These are phyloP conservation scores for Lotmaria passim DNA, from an alignment of 208 protist species.

Conservation along the genomic window DNA sequence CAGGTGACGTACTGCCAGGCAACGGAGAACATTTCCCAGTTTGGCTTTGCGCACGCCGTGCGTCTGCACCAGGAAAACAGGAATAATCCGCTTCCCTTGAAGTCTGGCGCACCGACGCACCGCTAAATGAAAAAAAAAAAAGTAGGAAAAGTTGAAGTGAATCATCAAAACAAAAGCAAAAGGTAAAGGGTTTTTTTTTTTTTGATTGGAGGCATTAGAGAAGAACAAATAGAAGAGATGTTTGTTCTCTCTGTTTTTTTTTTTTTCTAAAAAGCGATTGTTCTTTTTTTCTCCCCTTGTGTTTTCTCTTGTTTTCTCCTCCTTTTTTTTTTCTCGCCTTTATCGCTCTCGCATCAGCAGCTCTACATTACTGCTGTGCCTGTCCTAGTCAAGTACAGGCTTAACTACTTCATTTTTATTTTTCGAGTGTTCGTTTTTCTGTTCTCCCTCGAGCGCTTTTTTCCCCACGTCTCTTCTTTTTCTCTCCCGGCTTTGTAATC, in stretches of 20 bases:
- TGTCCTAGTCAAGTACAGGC: no score
- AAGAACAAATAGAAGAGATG: no score
- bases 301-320: not conserved
- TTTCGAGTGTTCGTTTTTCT: no score
- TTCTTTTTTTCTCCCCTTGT: not conserved
- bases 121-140: not conserved
- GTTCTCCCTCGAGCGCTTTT: no score
- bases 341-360: not conserved
- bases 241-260: no score
- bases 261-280: not conserved
- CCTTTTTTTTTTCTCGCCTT: not conserved
- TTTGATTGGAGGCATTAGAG: no score
- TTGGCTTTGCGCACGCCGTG: slow-evolving; percentile 57
- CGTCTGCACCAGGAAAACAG: slow-evolving; percentile 52
- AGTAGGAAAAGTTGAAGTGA: slow-evolving; percentile 1
- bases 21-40: slow-evolving; percentile 56
- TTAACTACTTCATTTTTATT: no score
- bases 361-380: no score
- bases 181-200: no score
- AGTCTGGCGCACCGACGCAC: slow-evolving; percentile 5
- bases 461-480: no score
- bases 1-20: slow-evolving; percentile 72
- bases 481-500: no score
- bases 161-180: not conserved
- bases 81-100: slow-evolving; percentile 55